Evolutionary conservation across 345 rosid genomes (phyloP), one percentile per base, ranked within the genome.

Genomic region (Acer yangbiense): DNA sequence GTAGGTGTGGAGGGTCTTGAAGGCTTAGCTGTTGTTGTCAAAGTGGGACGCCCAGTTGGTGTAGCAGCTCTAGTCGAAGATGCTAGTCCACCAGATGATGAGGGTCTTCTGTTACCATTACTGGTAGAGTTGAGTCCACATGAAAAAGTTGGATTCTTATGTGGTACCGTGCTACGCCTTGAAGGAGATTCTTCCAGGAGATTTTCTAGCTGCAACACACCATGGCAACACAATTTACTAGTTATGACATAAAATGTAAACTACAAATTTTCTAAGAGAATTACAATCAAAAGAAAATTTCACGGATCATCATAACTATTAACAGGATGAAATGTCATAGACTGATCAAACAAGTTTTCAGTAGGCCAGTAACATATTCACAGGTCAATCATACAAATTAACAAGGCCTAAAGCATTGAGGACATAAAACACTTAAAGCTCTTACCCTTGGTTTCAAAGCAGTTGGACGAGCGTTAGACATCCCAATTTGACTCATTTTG

Each of bases 1-100:
- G 94, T 92, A 48, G 94, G 97, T 9, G 97, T 88, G 65, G 94
- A 90, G 21, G 97, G 86, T 82, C 98, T 91, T 61, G 89, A 79
- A 83, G 93, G 85, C 77, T 87, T 89, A 44, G 83, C 62, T 74
- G 89, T 67, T 65, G 93, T 78, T 65, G 87, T 79, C 62, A 88
- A 75, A 9, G 85, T 79, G 21, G 97, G 79, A 25, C 92, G 85
- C 44, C 90, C 90, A 58, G 89, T 85, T 35, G 94, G 93, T 14
- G 89, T 91, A 61, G 90, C 77, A 76, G 93, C 86, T 78, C 94
- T 87, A 69, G 87, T 75, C 14, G 81, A 29, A 48, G 89, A 79
- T 44, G 79, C 78, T 29, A 84, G 84, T 62, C 90, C 91, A 50
- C 89, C 78, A 2, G 97, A 91, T 32, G 96, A 91, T 43, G 95